Conservation (phyloP, 1,139 yeast species). For the Yamadazyma triangularis region DNA sequence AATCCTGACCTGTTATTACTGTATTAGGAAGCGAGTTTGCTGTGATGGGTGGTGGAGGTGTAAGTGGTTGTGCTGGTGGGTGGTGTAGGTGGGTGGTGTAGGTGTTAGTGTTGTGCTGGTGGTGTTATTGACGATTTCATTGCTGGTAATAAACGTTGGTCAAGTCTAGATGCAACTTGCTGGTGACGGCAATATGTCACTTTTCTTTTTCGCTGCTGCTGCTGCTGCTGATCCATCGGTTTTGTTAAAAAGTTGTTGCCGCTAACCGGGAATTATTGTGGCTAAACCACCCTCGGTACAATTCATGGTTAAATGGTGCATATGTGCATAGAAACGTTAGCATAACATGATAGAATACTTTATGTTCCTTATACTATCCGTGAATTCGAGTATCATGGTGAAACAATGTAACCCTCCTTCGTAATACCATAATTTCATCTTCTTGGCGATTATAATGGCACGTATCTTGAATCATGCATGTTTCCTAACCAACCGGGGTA, state of each 20-base stretch:
- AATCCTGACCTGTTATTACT: background rate
- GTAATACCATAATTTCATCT: background rate
- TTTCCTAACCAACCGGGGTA: background rate
- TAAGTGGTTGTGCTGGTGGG: too few relatives aligned
- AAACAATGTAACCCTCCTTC: background rate
- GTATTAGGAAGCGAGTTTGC: too few relatives aligned
- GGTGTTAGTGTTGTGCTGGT: background rate
- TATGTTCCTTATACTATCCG: too few relatives aligned
- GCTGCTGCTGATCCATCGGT: too few relatives aligned
- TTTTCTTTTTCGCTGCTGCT: too few relatives aligned
- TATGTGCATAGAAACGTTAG: background rate
- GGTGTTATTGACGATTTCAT: background rate
- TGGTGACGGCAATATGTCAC: background rate
- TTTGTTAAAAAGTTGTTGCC: too few relatives aligned
- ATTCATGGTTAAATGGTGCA: background rate
- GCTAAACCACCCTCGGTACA: background rate
- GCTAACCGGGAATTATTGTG: too few relatives aligned
- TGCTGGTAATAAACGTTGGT: background rate
- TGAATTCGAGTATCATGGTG: too few relatives aligned
- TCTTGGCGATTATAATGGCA: background rate
- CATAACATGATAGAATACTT: background rate
- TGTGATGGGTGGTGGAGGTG: too few relatives aligned
- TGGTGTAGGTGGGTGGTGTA: too few relatives aligned
- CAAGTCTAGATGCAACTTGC: background rate
- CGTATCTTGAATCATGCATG: background rate